Conservation (phyloP, 1,284 basidiomycete species). For the Tetrapyrgos nigripes region DNA sequence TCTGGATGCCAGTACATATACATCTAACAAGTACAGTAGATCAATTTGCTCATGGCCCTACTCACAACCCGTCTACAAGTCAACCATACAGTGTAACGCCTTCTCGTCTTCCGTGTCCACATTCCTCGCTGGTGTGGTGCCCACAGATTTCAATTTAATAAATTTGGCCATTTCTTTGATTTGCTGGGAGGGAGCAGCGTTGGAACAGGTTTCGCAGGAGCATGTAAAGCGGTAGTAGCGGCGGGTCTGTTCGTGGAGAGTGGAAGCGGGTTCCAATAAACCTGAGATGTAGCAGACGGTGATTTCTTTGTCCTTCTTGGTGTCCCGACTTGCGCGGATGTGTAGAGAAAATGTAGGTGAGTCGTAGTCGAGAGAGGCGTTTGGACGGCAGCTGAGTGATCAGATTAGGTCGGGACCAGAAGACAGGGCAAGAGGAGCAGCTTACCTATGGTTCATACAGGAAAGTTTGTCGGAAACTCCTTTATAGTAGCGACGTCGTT, state of each 20-base stretch:
- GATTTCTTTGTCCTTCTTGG: constrained; percentile 38
- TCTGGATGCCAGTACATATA: too few relatives aligned
- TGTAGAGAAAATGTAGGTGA: constrained; percentile 31
- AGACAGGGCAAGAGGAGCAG: not conserved
- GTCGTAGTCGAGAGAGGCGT: constrained; percentile 31
- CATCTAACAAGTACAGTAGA: too few relatives aligned
- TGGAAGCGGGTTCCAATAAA: constrained; percentile 1
- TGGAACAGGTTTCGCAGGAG: constrained; percentile 24
- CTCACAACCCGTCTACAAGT: too few relatives aligned
- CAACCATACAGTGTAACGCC: too few relatives aligned
- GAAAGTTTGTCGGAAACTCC: constrained; percentile 5
- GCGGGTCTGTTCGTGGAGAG: constrained; percentile 25
- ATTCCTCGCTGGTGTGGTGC: too few relatives aligned
- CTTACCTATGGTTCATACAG: constrained; percentile 12
- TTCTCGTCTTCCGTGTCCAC: too few relatives aligned
- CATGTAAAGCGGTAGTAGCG: constrained; percentile 35
- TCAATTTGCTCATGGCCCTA: too few relatives aligned
- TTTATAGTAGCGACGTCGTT: not conserved
- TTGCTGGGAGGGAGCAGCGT: too few relatives aligned
- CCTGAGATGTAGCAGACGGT: constrained; percentile 28
- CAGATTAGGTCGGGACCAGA: not conserved
- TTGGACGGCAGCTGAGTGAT: constrained; percentile 32
- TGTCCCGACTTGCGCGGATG: constrained; percentile 32
- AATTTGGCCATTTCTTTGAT: too few relatives aligned
- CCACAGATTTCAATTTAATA: too few relatives aligned